Evolutionary conservation across 352 stramenopile species (phyloP).

Genomic region (Phytophthora fragariaefolia): DNA sequence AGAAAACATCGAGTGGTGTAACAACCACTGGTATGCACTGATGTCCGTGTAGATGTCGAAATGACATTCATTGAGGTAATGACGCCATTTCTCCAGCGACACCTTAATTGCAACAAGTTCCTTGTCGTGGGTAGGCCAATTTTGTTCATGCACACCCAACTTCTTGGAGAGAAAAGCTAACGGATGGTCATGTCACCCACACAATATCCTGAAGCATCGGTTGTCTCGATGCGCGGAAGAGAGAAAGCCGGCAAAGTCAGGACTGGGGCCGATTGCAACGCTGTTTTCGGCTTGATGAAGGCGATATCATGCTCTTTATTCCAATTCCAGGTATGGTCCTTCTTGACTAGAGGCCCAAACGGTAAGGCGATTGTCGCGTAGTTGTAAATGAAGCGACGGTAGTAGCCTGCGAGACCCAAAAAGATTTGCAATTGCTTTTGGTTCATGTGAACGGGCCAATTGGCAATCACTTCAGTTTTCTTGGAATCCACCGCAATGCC

Average conservation of each 20-base stretch:
- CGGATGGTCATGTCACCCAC: no score
- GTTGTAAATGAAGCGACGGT: not conserved
- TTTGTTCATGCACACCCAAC: not conserved
- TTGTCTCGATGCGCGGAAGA: not conserved
- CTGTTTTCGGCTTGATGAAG: not conserved
- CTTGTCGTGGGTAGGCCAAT: not conserved
- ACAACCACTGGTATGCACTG: slow-evolving; percentile 14
- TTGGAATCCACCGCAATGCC: not conserved
- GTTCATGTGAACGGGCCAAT: not conserved
- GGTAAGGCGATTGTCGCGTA: not conserved
- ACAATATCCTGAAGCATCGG: no score
- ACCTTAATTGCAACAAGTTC: not conserved
- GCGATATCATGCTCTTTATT: not conserved
- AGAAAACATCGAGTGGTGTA: slow-evolving; percentile 13
- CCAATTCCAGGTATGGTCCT: no score
- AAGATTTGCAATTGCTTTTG: not conserved
- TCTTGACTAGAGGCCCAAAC: not conserved
- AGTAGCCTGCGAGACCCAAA: not conserved
- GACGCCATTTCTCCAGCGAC: not conserved
- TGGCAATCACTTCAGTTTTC: not conserved
- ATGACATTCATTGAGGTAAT: slow-evolving; percentile 1
- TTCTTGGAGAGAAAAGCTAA: not conserved
- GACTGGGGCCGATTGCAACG: not conserved
- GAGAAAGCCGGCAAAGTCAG: not conserved
- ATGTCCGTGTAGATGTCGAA: slow-evolving; percentile 12